Evolutionary conservation across 2,329 filamentous ascomycete species (phyloP).

Genomic region (Diaporthe sp.): DNA sequence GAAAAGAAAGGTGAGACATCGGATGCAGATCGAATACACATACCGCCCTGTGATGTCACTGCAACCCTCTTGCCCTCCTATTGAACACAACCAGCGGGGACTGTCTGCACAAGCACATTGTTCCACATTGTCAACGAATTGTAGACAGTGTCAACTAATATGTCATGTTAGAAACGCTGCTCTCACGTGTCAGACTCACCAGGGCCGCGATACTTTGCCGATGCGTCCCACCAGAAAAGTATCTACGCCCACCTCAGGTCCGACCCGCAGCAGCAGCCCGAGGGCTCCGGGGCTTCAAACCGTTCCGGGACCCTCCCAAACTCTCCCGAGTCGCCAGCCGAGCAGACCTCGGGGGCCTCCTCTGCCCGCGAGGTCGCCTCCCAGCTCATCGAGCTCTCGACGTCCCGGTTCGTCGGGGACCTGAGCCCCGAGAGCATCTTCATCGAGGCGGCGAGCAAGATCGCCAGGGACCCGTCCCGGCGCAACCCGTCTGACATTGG

Average conservation of each 20-base stretch:
- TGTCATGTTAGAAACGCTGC: conserved; percentile 40
- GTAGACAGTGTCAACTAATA: neutral
- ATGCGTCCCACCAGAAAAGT: conserved; percentile 7
- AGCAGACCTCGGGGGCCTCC: conserved; percentile 40
- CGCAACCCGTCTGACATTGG: conserved; percentile 35
- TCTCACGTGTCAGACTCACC: conserved; percentile 45
- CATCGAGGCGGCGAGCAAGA: conserved; percentile 42
- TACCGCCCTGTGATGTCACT: neutral
- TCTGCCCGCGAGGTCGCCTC: conserved; percentile 44
- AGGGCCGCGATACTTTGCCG: conserved; percentile 10
- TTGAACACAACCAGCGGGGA: conserved; percentile 36
- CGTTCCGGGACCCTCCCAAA: conserved; percentile 41
- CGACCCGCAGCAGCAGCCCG: conserved; percentile 6
- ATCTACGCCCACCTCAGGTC: conserved; percentile 1
- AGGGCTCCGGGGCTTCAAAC: conserved; percentile 35
- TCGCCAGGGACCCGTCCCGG: neutral
- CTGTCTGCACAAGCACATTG: neutral
- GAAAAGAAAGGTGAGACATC: conserved; percentile 62
- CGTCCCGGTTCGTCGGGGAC: conserved; percentile 52
- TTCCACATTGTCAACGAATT: neutral
- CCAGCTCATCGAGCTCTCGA: conserved; percentile 46
- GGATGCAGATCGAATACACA: neutral
- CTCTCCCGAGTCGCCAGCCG: conserved; percentile 41
- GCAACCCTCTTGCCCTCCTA: neutral
- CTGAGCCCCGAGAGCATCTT: conserved; percentile 49